Evolutionary conservation across 1,284 basidiomycete species (phyloP), one percentile per base, ranked within the genome.

Genomic region (Coniferiporia weirii): DNA sequence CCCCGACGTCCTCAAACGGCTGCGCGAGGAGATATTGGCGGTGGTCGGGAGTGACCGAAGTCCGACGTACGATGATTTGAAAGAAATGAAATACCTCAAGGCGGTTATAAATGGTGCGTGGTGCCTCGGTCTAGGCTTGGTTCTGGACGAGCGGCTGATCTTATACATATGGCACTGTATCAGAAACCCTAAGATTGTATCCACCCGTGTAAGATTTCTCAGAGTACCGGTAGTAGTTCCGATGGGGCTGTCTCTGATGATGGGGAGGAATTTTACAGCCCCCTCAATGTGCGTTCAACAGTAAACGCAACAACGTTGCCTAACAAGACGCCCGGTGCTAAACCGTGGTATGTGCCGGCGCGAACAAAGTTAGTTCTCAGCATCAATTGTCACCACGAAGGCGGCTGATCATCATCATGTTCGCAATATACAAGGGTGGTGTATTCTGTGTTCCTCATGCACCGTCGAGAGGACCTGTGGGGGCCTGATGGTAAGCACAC

Each of bases 401-500:
- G 9, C 44, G 2, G 35, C 19, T 4, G 48, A 35, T 54, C 54
- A 49, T 58, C 12, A 13, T 57, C 19, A 36, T 59, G 10, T 56
- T 46, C 22, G 27, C 34, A 45, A 12, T 20, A 46, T 13, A 43
- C 40, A 46, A 46, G 44, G 17, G 44, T 46, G 12, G 44, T 46
- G 44, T 87, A 83, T 65, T 82, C 79, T 0, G 79, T 84, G 5
- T 75, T 83, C 60, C 64, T 82, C 56, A 84, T 85, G 82, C 85
- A 87, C 35, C 73, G 85, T 36, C 75, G 82, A 19, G 77, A 72
- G 53, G 82, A 86, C 60, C 73, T 86, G 0, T 88, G 85, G 86
- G 85, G 85, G 4, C 81, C 83, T 0, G 83, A 85, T 65, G 84
- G 80, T 79, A 67, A 56, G 69, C 8, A 64, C 19, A 27, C 27